Base-by-base conservation (phyloP, 257 asterid genomes). In the Fraxinus americana region DNA sequence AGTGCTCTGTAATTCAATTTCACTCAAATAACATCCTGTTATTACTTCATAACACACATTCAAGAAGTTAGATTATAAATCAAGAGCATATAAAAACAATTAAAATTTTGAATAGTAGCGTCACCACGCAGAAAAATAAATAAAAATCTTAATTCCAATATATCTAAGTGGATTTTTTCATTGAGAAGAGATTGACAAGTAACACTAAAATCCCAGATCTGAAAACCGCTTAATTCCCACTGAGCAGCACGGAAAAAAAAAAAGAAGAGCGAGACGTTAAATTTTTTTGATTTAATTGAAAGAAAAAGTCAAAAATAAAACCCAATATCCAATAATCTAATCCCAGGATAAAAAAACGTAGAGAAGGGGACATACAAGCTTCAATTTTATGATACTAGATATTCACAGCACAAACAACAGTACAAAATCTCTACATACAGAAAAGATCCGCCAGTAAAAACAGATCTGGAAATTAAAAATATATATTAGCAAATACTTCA, bases 141-240 rank as follows among this genome's bases (percentile, higher is more conserved):
- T n/a, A n/a, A n/a, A 19, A 59, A 10, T 54, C 27, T 54, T 54
- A 8, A n/a, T 19, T 7, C 23, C 65, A 23, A 10, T 25, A 61
- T 4, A 61, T 11, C 13, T 16, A 3, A 4, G 16, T 61, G 12
- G 0, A 7, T 21, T 25, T 59, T 4, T 61, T 11, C 14, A 25
- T 25, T 61, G 68, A 8, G 32, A 61, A 23, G 9, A 61, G 32
- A 21, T 61, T 5, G 16, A 61, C 34, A 25, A 61, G 32, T 23
- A 59, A 61, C 68, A 61, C 32, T 25, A 54, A 61, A 61, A 61
- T 54, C 65, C 68, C 30, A 25, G 68, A 61, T 61, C 68, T 61
- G 16, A 25, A 61, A 23, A 25, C 30, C 16, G 16, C 12, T 59
- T 7, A 2, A 5, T 23, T 23, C 0, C 67, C 34, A 10, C 16